Conservation (phyloP, 2,329 filamentous ascomycete species). For the Neophaeococcomyces aloes region DNA sequence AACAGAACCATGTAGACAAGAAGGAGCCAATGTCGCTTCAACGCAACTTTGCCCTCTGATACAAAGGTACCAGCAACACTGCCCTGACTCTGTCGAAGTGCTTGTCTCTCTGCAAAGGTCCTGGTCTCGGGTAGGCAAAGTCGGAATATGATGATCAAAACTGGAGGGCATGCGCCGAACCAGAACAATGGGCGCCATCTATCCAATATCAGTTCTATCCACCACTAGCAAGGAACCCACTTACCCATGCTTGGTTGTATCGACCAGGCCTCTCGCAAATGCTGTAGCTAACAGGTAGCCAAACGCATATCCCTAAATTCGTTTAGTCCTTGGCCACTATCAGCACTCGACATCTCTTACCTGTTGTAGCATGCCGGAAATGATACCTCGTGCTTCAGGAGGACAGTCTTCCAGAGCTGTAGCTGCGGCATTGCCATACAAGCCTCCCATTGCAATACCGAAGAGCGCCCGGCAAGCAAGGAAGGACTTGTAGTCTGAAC, state of each 20-base stretch:
- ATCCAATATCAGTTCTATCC: too few relatives aligned
- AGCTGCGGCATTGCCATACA: conserved; percentile 52
- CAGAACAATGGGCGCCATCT: conserved; percentile 75
- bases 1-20: conserved; percentile 68
- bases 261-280: conserved; percentile 40
- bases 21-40: conserved; percentile 70
- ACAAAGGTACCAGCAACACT: conserved; percentile 59
- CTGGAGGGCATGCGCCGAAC: conserved; percentile 73
- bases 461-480: conserved; percentile 50
- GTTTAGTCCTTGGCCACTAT: too few relatives aligned
- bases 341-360: too few relatives aligned
- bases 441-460: conserved; percentile 49
- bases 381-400: conserved; percentile 45
- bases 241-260: conserved; percentile 59
- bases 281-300: conserved; percentile 53
- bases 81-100: conserved; percentile 49
- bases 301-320: conserved; percentile 43
- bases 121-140: conserved; percentile 69
- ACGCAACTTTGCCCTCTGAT: conserved; percentile 64
- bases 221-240: too few relatives aligned
- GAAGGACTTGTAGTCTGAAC: conserved; percentile 47
- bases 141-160: conserved; percentile 70
- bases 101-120: conserved; percentile 55
- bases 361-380: conserved; percentile 53
- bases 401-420: conserved; percentile 55